phyloP scores from a whole-genome alignment of 345 rosid genomes.

The Sisymbrium altissimum region DNA sequence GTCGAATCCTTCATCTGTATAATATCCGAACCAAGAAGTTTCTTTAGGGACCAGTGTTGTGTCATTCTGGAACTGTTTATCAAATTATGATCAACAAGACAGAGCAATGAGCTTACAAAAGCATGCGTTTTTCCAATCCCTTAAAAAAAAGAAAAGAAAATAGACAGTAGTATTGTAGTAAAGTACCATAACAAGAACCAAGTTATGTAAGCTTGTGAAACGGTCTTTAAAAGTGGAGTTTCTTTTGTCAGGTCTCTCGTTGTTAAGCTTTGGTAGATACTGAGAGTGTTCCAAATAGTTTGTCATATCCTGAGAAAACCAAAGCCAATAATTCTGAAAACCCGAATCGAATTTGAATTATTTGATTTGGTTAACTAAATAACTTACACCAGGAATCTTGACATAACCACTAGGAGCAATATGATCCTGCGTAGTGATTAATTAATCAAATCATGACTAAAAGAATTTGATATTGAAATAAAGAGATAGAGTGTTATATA shows the following conservation, averaged over 20 bases:
- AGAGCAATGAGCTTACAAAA: not conserved
- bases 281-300: slow-evolving; percentile 48
- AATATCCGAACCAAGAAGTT: slow-evolving; percentile 94
- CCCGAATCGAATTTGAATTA: not conserved
- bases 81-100: not conserved
- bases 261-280: slow-evolving; percentile 84
- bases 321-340: not conserved
- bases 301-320: slow-evolving; percentile 18
- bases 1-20: slow-evolving; percentile 65
- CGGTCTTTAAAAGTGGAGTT: slow-evolving; percentile 68
- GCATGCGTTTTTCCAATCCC: not conserved
- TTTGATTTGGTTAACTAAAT: not conserved
- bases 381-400: slow-evolving; percentile 30
- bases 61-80: slow-evolving; percentile 65
- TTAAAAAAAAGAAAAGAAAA: not conserved
- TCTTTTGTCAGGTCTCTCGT: slow-evolving; percentile 59
- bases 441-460: slow-evolving; percentile 9
- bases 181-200: slow-evolving; percentile 86
- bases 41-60: slow-evolving; percentile 78
- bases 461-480: not conserved
- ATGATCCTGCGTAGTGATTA: slow-evolving; percentile 27
- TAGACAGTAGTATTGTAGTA: no score
- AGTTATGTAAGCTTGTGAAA: slow-evolving; percentile 64
- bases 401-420: slow-evolving; percentile 32
- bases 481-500: slow-evolving; percentile 3